Evolutionary conservation across 2,329 filamentous ascomycete genomes (phyloP), one percentile per base, ranked within the genome.

Genomic region (Colletotrichum karsti): DNA sequence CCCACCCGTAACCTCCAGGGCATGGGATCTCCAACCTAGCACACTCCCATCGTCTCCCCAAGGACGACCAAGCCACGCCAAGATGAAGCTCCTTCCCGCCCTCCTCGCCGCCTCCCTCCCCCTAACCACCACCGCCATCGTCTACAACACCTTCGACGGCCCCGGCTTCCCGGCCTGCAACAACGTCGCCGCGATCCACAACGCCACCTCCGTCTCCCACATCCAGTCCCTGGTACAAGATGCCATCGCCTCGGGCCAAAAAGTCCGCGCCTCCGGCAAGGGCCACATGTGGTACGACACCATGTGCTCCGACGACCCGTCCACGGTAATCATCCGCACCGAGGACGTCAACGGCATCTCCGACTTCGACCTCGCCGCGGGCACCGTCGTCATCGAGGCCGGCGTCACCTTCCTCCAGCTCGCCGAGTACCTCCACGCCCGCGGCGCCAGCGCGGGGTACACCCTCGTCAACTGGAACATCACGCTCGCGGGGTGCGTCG

Each of bases 391-490:
- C 65, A 80, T 87, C 44, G 84, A 87, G 70, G 83, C 80, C 3
- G 84, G 84, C n/a, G 83, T 85, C 9, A 86, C 84, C 0, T 86
- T 86, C 69, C 79, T 85, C 65, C 82, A 85, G 77, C 79, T 86
- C 4, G 83, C 84, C 1, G 83, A 84, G 62, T 85, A 82, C 65
- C 78, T 87, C 30, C 84, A 86, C 64, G 76, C 77, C 28, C 76
- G 79, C 24, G 80, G 78, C 15, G 84, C 83, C 9, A 82, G 80
- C 24, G 81, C 85, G 46, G 84, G 84, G 18, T 85, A 85, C 58
- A 84, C 83, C 1, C 75, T 87, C 4, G 84, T 86, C 5, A 87
- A 86, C 72, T 87, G 84, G 84, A 86, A 86, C 69, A 86, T 86
- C 60, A 85, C 81, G 5, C 77, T 86, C 37, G 84, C 82, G 1